Evolutionary conservation across 2,329 filamentous ascomycete genomes (phyloP).

Genomic region (Furcasterigmium furcatum): DNA sequence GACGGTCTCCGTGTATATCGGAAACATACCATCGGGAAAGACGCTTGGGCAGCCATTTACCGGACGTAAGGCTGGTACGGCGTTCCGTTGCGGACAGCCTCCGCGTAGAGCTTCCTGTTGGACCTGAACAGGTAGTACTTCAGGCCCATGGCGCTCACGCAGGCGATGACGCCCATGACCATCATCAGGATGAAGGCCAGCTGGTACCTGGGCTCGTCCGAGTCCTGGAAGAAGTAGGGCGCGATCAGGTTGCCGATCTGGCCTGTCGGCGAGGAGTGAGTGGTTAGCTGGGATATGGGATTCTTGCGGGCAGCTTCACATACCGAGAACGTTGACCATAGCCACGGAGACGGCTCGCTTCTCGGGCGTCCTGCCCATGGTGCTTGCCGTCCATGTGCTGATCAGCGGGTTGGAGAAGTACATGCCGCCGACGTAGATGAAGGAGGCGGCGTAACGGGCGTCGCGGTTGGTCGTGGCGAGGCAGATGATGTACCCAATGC

Average conservation of each 20-base stretch:
- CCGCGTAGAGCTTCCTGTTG: conserved; percentile 13
- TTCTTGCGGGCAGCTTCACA: no score
- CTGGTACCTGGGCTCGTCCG: conserved; percentile 17
- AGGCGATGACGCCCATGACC: conserved; percentile 7
- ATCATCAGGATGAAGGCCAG: conserved; percentile 19
- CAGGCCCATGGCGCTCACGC: conserved; percentile 7
- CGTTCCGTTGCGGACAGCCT: conserved; percentile 10
- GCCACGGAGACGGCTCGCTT: conserved; percentile 19
- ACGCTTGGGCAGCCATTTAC: no score
- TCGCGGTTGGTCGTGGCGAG: conserved; percentile 14
- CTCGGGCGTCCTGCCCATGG: conserved; percentile 17
- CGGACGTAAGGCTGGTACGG: conserved; percentile 13
- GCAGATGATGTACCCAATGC: conserved; percentile 18
- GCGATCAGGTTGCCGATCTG: conserved; percentile 18
- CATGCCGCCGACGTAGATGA: conserved; percentile 16
- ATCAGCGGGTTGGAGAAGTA: conserved; percentile 13
- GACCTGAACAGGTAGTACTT: conserved; percentile 12
- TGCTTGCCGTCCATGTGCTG: conserved; percentile 14
- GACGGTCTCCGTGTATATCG: no score
- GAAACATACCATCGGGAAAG: no score
- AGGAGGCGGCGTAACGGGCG: conserved; percentile 13
- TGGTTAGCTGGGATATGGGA: no score
- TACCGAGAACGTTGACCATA: neutral
- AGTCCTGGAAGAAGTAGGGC: conserved; percentile 20
- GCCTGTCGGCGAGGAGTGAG: neutral